Evolutionary conservation across 2,329 filamentous ascomycete genomes (phyloP).

Genomic region (Talaromyces sp.): DNA sequence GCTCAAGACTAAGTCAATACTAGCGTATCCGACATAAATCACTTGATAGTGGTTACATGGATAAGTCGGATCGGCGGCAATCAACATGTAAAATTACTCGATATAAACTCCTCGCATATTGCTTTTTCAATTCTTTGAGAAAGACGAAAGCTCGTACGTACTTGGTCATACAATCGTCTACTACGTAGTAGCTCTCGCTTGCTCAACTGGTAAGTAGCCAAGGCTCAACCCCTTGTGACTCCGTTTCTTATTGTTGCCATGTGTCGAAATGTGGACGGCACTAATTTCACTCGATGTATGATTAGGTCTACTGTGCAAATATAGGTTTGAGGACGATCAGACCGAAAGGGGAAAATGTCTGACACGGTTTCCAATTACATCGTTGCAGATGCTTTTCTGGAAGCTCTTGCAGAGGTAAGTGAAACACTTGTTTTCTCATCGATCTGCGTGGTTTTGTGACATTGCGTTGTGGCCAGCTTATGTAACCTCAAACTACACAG

Average conservation of each 20-base stretch:
- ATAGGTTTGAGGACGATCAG: neutral
- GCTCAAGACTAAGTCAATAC: neutral
- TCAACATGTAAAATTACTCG: neutral
- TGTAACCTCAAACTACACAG: constrained; percentile 15
- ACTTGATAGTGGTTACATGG: neutral
- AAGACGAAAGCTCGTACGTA: neutral
- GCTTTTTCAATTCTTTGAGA: neutral
- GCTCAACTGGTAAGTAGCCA: neutral
- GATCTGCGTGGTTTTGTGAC: neutral
- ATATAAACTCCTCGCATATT: constrained; percentile 1
- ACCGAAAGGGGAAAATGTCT: constrained; percentile 6
- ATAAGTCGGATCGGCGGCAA: neutral
- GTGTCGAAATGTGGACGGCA: neutral
- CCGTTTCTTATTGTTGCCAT: neutral
- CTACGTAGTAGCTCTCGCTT: neutral
- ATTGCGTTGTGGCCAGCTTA: neutral
- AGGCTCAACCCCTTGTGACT: neutral
- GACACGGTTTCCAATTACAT: constrained; percentile 11
- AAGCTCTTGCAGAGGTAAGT: constrained; percentile 21
- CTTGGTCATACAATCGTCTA: neutral
- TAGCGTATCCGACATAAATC: neutral
- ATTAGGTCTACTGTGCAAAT: neutral
- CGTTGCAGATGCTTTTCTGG: constrained; percentile 22
- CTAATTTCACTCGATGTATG: neutral
- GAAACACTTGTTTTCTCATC: neutral